Evolutionary conservation across 129 eudicot species (phyloP).

Genomic region (Apium graveolens): DNA sequence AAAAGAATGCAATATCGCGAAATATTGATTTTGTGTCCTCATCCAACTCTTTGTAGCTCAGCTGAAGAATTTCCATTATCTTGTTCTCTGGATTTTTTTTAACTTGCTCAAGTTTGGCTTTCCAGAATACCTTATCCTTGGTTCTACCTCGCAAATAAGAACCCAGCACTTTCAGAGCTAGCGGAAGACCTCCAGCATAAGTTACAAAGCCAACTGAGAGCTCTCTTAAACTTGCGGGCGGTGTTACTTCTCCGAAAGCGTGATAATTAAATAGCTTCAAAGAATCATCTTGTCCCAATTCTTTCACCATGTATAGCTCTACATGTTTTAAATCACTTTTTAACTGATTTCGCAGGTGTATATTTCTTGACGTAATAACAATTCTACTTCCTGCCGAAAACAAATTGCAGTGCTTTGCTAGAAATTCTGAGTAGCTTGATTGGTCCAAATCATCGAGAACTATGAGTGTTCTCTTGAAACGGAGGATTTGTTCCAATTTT

Average conservation of each 20-base stretch:
- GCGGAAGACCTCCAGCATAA: conserved; percentile 13
- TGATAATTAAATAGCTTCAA: conserved; percentile 25
- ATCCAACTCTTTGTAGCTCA: background rate
- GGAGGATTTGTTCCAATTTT: background rate
- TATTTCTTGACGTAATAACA: conserved; percentile 21
- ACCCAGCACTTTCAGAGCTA: conserved; percentile 35
- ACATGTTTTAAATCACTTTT: too few species aligned
- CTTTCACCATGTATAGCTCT: conserved; percentile 8
- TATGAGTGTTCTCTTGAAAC: conserved; percentile 5
- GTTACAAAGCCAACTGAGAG: conserved; percentile 15
- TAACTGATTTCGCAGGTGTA: conserved; percentile 9
- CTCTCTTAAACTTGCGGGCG: background rate
- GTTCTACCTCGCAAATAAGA: conserved; percentile 13
- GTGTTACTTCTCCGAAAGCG: conserved; percentile 14
- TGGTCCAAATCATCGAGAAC: conserved; percentile 8
- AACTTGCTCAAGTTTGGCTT: background rate
- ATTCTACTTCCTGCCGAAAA: conserved; percentile 21
- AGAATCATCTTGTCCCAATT: conserved; percentile 11
- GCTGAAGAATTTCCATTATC: background rate
- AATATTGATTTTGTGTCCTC: background rate
- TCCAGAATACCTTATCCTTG: background rate
- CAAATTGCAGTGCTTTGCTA: conserved; percentile 13
- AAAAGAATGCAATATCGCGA: conserved; percentile 17
- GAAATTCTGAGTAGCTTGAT: background rate
- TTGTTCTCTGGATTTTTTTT: background rate